Base-by-base conservation (phyloP, 345 rosid species). In the Boechera retrofracta region DNA sequence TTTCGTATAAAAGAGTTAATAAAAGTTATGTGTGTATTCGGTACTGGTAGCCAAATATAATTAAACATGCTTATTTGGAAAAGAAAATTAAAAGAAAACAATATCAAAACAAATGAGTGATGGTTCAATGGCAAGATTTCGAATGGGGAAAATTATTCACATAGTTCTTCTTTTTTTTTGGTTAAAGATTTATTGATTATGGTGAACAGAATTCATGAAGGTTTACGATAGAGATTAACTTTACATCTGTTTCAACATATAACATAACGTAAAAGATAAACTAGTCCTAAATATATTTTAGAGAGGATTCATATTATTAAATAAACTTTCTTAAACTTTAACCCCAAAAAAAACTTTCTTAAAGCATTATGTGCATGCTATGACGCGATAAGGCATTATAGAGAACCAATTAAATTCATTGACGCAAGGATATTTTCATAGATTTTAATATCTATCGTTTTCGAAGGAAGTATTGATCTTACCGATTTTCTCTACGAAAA, bases 321-420 rank as follows among this genome's bases (percentile, higher is more conserved):
- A 41, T 16, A 16, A 16, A 16, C 16, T 16, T 16, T 16, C 16
- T 16, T 16, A 16, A 16, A 16, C 16, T 16, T 16, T 16, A 16
- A 16, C 16, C 16, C 16, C 16, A 16, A 16, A 16, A 16, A 6
- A 21, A 28, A 45, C 60, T 65, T 74, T 74, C 48, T 56, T 21
- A 56, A 44, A 75, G 60, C n/a, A 35, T 42, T 32, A 58, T 26
- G 66, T 67, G 73, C 67, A 75, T 58, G 67, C 67, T 45, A 35
- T 75, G 78, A 75, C 73, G 67, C 72, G 31, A 59, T 48, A 67
- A 36, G 58, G 79, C 79, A 75, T 48, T 75, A 75, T n/a, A 47
- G 61, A 42, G 65, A 48, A 45, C 64, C 18, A 13, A 59, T 49
- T 59, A 67, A 41, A 57, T 67, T 75, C n/a, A 75, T 47, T 66